Evolutionary conservation across 2,329 filamentous ascomycete genomes (phyloP).

Genomic region (Nemania serpens): DNA sequence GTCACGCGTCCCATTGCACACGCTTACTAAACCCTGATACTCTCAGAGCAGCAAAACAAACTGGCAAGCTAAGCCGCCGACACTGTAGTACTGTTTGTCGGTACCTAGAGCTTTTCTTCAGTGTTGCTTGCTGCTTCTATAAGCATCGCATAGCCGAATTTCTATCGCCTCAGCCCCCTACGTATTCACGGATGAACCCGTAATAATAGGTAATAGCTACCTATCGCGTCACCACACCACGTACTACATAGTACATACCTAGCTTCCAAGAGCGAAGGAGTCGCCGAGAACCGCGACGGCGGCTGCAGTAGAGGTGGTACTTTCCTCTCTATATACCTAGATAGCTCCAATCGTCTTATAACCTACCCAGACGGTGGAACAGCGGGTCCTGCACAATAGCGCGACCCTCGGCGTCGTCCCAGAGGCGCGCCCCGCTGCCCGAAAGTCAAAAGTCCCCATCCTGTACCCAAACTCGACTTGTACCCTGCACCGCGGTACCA

Average conservation of each 20-base stretch:
- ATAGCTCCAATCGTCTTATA: conserved; percentile 8
- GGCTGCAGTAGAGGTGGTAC: neutral
- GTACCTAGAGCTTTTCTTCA: neutral
- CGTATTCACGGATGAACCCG: conserved; percentile 25
- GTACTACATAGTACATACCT: neutral
- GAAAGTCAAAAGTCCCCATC: conserved; percentile 19
- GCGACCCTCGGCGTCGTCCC: conserved; percentile 43
- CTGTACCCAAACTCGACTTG: conserved; percentile 30
- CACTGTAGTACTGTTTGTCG: conserved; percentile 6
- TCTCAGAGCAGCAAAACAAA: neutral
- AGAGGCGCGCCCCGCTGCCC: conserved; percentile 33
- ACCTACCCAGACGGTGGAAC: conserved; percentile 19
- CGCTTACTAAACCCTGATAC: conserved; percentile 3
- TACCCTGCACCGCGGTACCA: conserved; percentile 17
- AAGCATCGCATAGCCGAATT: conserved; percentile 2
- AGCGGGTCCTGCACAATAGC: conserved; percentile 36
- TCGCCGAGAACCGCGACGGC: neutral
- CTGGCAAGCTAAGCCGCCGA: neutral
- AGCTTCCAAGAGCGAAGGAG: neutral
- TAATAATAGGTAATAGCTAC: conserved; percentile 33
- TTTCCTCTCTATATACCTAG: conserved; percentile 4
- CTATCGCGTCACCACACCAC: conserved; percentile 1
- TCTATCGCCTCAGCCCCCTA: neutral
- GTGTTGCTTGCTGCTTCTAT: neutral
- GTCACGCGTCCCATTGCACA: conserved; percentile 17